Base-by-base conservation (phyloP, 805 yeast species). In the Priceomyces fermenticarens region DNA sequence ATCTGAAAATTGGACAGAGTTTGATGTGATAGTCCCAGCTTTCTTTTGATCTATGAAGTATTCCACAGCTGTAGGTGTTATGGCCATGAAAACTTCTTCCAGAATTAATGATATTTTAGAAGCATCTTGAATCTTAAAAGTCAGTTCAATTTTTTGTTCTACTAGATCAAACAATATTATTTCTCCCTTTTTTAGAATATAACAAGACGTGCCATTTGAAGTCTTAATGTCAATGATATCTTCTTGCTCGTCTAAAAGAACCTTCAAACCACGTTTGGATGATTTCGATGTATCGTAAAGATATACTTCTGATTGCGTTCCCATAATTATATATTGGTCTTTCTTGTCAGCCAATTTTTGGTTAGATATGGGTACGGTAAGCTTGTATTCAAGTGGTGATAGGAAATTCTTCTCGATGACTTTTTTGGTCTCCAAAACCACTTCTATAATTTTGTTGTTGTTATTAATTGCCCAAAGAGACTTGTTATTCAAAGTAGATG, bases 31-130 rank as follows among this genome's bases (percentile, higher is more conserved):
- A 37, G 41, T 20, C 14, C 48, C 43, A 1, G 44, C 13, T 23
- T 40, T 45, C 3, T 39, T 37, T 17, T 44, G 53, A 32, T 52
- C 34, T 13, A 42, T 43, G 38, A 67, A 66, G 2, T 70, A 47
- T 33, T 60, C 60, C 8, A 69, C 54, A 2, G 61, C 63, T 29
- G 65, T 58, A 13, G 51, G 53, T 2, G 67, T 47, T 17, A 62
- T 55, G 11, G 64, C 58, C 39, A 64, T 45, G 10, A 72, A 41
- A 8, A 47, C 47, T 26, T 60, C 59, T 2, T 40, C 43, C 3
- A 11, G 12, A 13, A 35, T 10, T n/a, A 35, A 17, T 4, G 30
- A 45, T 13, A 14, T 15, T 32, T n/a, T 20, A 16, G 15, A 10
- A 17, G 13, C 35, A 15, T 30, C 32, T 29, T 32, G 16, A 11